phyloP scores from a whole-genome alignment of 2,329 filamentous ascomycete genomes.

The Trichophyton schoenleinii region DNA sequence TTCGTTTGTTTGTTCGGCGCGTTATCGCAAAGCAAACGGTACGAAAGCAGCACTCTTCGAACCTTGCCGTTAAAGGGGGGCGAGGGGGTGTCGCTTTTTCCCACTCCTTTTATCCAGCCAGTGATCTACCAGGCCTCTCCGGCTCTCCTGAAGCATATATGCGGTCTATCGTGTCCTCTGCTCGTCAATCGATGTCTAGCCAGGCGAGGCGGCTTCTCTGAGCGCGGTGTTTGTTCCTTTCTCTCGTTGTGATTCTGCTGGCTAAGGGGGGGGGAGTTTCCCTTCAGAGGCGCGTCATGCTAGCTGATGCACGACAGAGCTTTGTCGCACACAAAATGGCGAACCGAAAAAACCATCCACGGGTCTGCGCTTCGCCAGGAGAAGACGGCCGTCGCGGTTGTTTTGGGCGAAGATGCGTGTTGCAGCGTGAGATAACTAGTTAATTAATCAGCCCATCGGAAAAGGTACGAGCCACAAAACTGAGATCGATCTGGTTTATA shows the following conservation, averaged over 20 bases:
- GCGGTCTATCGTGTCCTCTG: background rate
- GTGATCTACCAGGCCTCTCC: background rate
- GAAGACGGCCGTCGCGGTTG: background rate
- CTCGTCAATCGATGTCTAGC: background rate
- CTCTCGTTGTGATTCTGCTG: background rate
- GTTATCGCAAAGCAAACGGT: background rate
- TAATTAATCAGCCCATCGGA: no score
- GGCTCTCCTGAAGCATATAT: background rate
- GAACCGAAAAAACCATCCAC: background rate
- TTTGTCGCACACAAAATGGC: background rate
- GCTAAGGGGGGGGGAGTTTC: background rate
- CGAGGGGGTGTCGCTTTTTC: background rate
- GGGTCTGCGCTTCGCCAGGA: background rate
- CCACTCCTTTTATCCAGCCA: background rate
- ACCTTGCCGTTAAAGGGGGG: background rate
- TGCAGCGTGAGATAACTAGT: background rate
- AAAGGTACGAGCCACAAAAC: no score
- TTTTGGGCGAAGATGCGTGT: background rate
- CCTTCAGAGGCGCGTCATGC: background rate
- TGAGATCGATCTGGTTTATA: background rate
- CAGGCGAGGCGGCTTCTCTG: background rate
- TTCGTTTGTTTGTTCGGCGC: background rate
- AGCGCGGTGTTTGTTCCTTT: background rate
- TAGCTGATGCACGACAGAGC: background rate
- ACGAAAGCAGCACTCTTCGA: background rate